Percentiles rank a stretch among this genome's conserved stretches.
Evolutionary conservation across 495 filamentous ascomycete species (phyloP).

Genomic region (Penicillium odoratum): DNA sequence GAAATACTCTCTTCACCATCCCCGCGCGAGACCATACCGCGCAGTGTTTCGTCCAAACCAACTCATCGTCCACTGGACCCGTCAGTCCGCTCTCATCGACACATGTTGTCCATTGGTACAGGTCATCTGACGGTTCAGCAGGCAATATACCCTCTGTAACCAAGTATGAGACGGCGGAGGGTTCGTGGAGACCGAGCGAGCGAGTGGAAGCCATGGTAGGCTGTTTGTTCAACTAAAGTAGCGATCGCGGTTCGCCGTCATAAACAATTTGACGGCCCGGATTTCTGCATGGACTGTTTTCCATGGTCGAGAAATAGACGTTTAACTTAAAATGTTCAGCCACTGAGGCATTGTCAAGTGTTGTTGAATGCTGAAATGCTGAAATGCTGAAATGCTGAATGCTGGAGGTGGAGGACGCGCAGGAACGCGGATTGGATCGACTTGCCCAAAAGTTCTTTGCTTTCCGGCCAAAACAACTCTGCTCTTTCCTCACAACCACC

Average conservation of each 20-base stretch:
- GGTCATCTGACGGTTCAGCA: slow-evolving; percentile 60
- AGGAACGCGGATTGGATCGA: slow-evolving; percentile 30
- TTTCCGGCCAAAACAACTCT: slow-evolving; percentile 31
- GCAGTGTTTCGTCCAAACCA: slow-evolving; percentile 77
- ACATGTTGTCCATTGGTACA: slow-evolving; percentile 69
- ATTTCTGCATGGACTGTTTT: slow-evolving; percentile 16
- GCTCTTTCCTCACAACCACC: slow-evolving; percentile 19
- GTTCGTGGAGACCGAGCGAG: slow-evolving; percentile 85
- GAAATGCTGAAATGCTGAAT: slow-evolving; percentile 13
- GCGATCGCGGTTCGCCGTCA: slow-evolving; percentile 24
- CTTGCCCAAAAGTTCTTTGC: slow-evolving; percentile 16
- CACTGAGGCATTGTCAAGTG: slow-evolving; percentile 4
- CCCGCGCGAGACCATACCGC: slow-evolving; percentile 92
- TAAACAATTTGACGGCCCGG: slow-evolving; percentile 19
- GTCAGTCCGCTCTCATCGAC: slow-evolving; percentile 44
- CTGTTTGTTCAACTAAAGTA: slow-evolving; percentile 24
- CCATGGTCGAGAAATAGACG: neutral
- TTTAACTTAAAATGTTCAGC: slow-evolving; percentile 1
- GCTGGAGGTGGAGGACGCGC: slow-evolving; percentile 26
- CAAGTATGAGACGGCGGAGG: slow-evolving; percentile 77
- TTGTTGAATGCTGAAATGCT: slow-evolving; percentile 14
- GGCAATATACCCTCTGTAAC: slow-evolving; percentile 78
- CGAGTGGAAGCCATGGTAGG: slow-evolving; percentile 78
- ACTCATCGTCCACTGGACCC: slow-evolving; percentile 68
- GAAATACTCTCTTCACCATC: slow-evolving; percentile 82